These are phyloP conservation scores for Quercus bicolor DNA, from an alignment of 306 rosid species.

Conservation along the genomic window DNA sequence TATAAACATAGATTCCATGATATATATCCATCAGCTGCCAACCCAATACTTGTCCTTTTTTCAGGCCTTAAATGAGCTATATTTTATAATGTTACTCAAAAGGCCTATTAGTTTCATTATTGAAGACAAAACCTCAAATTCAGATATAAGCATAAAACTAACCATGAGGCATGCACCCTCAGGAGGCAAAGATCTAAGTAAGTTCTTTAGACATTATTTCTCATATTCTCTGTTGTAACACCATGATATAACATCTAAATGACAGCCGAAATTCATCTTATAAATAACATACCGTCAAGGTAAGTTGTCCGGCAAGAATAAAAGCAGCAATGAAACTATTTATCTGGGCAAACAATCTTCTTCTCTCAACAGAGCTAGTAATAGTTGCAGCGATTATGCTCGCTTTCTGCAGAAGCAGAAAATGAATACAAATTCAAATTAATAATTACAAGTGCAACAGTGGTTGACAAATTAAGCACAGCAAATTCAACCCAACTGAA, in stretches of 20 bases:
- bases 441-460: neutral
- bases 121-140: neutral
- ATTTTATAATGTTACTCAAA: neutral
- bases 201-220: neutral
- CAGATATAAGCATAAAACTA: neutral
- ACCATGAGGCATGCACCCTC: neutral
- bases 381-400: constrained; percentile 74
- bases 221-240: neutral
- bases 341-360: constrained; percentile 76
- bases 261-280: neutral
- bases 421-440: neutral
- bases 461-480: neutral
- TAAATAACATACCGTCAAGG: constrained; percentile 63
- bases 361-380: constrained; percentile 76
- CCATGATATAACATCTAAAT: neutral
- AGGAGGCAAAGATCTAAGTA: neutral
- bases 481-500: neutral
- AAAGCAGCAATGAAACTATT: constrained; percentile 91
- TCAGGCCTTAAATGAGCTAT: neutral
- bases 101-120: neutral
- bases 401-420: constrained; percentile 65
- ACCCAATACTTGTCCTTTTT: neutral
- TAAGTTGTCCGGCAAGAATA: constrained; percentile 88
- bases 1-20: neutral
- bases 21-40: neutral